Evolutionary conservation across 2,329 filamentous ascomycete genomes (phyloP).

Genomic region (Talaromyces atroroseus): DNA sequence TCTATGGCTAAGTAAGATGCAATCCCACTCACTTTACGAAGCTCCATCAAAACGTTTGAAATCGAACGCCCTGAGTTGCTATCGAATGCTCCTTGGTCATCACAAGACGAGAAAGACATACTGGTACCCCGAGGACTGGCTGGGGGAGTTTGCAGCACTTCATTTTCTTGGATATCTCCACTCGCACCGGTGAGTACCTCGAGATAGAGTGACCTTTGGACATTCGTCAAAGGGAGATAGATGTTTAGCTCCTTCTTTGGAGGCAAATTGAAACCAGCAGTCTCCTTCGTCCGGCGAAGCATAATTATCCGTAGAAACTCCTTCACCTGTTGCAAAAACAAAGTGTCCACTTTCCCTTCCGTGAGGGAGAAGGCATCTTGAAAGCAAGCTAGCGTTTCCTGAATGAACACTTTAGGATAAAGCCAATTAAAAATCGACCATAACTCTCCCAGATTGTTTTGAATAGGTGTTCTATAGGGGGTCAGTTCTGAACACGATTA

Average conservation of each 20-base stretch:
- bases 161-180: background rate
- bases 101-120: background rate
- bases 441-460: constrained; percentile 54
- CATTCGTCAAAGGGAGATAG: constrained; percentile 53
- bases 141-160: background rate
- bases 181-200: constrained; percentile 52
- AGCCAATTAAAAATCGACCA: constrained; percentile 56
- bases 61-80: constrained; percentile 33
- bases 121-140: background rate
- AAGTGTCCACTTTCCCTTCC: constrained; percentile 49
- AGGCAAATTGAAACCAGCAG: constrained; percentile 51
- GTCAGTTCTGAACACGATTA: constrained; percentile 68
- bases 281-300: constrained; percentile 54
- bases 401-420: constrained; percentile 53
- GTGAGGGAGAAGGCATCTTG: constrained; percentile 53
- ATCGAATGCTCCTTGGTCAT: background rate
- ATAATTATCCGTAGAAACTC: constrained; percentile 53
- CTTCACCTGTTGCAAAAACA: constrained; percentile 50
- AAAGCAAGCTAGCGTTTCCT: constrained; percentile 48
- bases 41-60: constrained; percentile 51
- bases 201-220: constrained; percentile 56
- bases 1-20: background rate
- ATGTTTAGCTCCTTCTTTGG: constrained; percentile 54
- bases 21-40: constrained; percentile 39
- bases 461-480: constrained; percentile 45